phyloP scores from a whole-genome alignment of 768 basidiomycete genomes.

The Kwoniella shandongensis region DNA sequence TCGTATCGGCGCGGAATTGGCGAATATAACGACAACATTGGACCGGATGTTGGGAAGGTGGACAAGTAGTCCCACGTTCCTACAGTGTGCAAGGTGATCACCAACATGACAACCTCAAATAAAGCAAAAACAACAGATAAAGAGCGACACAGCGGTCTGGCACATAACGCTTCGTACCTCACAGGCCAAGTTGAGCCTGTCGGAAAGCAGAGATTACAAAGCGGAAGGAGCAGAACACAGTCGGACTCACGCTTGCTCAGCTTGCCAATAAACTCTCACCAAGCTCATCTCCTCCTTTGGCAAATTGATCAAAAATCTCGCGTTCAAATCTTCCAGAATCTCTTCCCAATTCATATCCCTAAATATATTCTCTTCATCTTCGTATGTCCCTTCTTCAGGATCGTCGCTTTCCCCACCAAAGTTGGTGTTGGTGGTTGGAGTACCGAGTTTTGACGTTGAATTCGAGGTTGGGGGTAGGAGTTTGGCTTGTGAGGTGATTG shows the following conservation, averaged over 20 bases:
- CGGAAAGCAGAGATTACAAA: constrained; percentile 18
- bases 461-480: neutral
- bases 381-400: constrained; percentile 24
- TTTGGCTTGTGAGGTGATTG: neutral
- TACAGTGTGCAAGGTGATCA: too few species aligned
- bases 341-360: constrained; percentile 45
- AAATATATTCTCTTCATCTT: constrained; percentile 40
- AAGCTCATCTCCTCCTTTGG: constrained; percentile 87
- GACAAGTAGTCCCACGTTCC: too few species aligned
- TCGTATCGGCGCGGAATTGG: too few species aligned
- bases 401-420: neutral
- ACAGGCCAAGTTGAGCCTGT: neutral
- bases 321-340: constrained; percentile 49
- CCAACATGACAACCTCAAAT: too few species aligned
- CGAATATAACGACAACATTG: too few species aligned
- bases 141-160: too few species aligned
- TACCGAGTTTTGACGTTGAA: neutral
- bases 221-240: neutral
- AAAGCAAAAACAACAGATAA: too few species aligned
- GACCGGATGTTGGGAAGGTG: too few species aligned
- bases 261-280: constrained; percentile 95
- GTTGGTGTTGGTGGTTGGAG: neutral
- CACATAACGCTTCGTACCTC: too few species aligned
- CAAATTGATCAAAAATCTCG: constrained; percentile 90
- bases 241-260: constrained; percentile 88